Evolutionary conservation across 2,329 filamentous ascomycete species (phyloP).

Genomic region (Periconia digitata): DNA sequence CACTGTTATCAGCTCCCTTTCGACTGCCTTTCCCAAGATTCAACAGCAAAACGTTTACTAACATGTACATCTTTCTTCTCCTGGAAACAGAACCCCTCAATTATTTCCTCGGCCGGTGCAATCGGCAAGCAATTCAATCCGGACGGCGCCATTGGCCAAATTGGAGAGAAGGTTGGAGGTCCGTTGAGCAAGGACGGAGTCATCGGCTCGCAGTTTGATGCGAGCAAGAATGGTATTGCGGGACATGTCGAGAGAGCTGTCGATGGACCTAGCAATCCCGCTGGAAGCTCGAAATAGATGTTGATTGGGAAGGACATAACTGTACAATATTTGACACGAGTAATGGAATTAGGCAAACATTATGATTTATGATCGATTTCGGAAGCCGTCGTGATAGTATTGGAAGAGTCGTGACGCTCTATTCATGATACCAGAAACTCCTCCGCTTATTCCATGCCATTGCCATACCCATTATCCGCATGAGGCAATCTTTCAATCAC

Average conservation of each 20-base stretch:
- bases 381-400: too few species aligned
- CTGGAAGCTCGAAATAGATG: constrained; percentile 22
- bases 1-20: background rate
- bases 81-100: constrained; percentile 36
- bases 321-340: too few species aligned
- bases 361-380: too few species aligned
- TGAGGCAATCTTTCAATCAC: constrained; percentile 14
- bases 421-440: background rate
- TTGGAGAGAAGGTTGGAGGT: constrained; percentile 53
- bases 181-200: constrained; percentile 51
- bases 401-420: background rate
- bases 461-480: background rate
- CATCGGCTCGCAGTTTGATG: constrained; percentile 59
- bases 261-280: constrained; percentile 44
- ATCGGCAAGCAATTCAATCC: constrained; percentile 59
- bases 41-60: background rate
- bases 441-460: too few species aligned
- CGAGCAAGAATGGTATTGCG: constrained; percentile 54
- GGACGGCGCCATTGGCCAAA: constrained; percentile 54
- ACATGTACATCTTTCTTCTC: too few species aligned
- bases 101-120: constrained; percentile 53
- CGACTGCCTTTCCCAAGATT: too few species aligned
- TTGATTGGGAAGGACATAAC: background rate
- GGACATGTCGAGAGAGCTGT: constrained; percentile 55
- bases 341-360: too few species aligned